Conservation (phyloP, 768 basidiomycete species). For the Lentinula aciculospora region DNA sequence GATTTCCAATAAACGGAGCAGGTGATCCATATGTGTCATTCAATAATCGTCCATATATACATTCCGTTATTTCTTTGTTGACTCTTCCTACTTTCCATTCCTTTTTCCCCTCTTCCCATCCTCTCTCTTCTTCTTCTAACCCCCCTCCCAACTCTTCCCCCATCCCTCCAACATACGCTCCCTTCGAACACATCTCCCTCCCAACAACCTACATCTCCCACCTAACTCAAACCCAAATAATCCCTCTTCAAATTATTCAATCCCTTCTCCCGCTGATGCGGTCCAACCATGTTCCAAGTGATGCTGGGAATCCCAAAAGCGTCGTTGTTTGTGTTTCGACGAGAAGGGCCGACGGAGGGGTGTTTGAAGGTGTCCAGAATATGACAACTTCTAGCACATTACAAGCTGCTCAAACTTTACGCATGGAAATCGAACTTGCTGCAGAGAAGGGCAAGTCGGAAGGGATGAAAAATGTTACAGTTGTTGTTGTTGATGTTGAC, state of each 20-base stretch:
- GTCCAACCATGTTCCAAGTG: constrained; percentile 49
- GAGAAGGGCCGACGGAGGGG: constrained; percentile 71
- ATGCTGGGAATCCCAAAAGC: constrained; percentile 28
- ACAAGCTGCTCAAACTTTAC: constrained; percentile 66
- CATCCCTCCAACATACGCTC: no score
- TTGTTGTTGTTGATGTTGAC: constrained; percentile 75
- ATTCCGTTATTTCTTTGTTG: constrained; percentile 74
- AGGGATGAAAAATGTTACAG: constrained; percentile 59
- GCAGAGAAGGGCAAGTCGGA: constrained; percentile 48
- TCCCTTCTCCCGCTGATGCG: constrained; percentile 73
- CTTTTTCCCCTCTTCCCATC: constrained; percentile 25
- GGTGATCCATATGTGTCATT: constrained; percentile 79
- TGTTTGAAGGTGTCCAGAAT: constrained; percentile 58
- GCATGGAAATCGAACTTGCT: constrained; percentile 63
- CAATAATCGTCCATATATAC: constrained; percentile 61
- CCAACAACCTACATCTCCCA: constrained; percentile 62
- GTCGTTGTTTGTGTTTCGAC: constrained; percentile 76
- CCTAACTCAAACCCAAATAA: constrained; percentile 68
- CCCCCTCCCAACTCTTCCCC: no score
- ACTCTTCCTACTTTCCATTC: constrained; percentile 47
- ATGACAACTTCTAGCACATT: constrained; percentile 75
- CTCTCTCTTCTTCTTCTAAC: no score
- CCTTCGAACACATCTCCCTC: constrained; percentile 67
- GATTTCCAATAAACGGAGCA: constrained; percentile 71
- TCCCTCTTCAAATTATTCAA: constrained; percentile 73